Conservation (phyloP, 139 green algal genomes). For the Raphidocelis subcapitata region DNA sequence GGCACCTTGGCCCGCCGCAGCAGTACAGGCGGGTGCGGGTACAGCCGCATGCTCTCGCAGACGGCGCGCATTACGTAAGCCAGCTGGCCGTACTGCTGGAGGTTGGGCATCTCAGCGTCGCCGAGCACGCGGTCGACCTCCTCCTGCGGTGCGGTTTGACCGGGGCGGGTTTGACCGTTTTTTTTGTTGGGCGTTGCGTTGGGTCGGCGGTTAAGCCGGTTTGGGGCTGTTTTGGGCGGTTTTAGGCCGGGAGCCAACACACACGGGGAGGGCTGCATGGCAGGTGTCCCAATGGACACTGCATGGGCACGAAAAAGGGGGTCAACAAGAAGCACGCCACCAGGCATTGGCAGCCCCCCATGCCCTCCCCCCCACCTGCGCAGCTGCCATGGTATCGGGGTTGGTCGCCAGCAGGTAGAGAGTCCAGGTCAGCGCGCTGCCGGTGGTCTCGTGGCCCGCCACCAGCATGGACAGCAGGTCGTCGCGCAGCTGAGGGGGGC, state of each 20-base stretch:
- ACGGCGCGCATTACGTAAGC: conserved; percentile 92
- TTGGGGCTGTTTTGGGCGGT: too few species aligned
- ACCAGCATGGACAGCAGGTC: conserved; percentile 99
- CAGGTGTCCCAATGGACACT: too few species aligned
- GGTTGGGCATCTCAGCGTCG: conserved; percentile 32
- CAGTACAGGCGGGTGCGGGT: conserved; percentile 97
- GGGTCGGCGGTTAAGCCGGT: too few species aligned
- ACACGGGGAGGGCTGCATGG: too few species aligned
- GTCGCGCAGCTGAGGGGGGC: conserved; percentile 89
- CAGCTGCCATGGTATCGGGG: conserved; percentile 81
- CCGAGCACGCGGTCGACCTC: conserved; percentile 91
- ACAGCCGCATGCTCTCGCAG: conserved; percentile 97
- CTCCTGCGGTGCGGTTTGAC: conserved; percentile 56
- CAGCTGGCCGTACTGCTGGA: conserved; percentile 76
- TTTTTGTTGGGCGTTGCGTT: too few species aligned
- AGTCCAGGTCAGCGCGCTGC: conserved; percentile 96
- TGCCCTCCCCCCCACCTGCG: too few species aligned
- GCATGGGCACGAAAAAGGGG: too few species aligned
- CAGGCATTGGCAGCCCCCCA: too few species aligned
- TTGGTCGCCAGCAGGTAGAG: conserved; percentile 90
- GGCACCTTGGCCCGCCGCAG: conserved; percentile 74
- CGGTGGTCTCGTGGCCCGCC: conserved; percentile 99
- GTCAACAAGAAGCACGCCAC: too few species aligned
- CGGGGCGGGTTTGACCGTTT: too few species aligned
- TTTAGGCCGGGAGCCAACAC: too few species aligned